Conservation (phyloP, 306 rosid genomes). For the Leucaena leucocephala region DNA sequence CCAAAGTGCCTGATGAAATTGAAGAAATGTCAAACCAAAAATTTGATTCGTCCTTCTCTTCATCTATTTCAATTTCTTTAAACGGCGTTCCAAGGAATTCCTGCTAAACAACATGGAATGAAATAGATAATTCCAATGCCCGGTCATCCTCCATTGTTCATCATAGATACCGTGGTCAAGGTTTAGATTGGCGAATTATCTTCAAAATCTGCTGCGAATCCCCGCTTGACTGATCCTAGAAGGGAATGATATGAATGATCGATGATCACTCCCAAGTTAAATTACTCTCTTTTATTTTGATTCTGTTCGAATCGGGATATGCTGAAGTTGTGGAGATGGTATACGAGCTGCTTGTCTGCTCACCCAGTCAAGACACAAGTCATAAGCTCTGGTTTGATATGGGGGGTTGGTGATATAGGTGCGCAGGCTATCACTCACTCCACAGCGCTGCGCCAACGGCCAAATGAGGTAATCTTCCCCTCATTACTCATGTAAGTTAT, state of each 20-base stretch:
- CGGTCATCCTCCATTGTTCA: conserved; percentile 14
- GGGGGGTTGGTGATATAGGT: conserved; percentile 70
- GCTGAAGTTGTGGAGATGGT: conserved; percentile 65
- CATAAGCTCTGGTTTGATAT: conserved; percentile 61
- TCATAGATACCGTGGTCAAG: not conserved
- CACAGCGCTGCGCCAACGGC: conserved; percentile 33
- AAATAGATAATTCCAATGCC: not conserved
- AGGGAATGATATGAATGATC: conserved; percentile 34
- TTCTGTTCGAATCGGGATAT: conserved; percentile 35
- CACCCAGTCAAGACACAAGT: conserved; percentile 69
- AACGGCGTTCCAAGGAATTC: not conserved
- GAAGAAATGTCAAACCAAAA: conserved; percentile 30
- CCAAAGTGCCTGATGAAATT: not conserved
- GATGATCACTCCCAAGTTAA: not conserved
- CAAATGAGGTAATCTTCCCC: conserved; percentile 28
- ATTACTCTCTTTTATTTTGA: conserved; percentile 1
- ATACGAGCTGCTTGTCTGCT: conserved; percentile 53
- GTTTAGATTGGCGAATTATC: conserved; percentile 7
- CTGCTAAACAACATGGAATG: not conserved
- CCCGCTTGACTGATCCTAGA: conserved; percentile 22
- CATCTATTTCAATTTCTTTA: not conserved
- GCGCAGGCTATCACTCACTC: conserved; percentile 56
- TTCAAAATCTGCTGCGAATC: conserved; percentile 14
- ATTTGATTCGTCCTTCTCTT: conserved; percentile 3
- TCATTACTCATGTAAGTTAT: not conserved